phyloP scores from a whole-genome alignment of 78 protist genomes.

The Dictyostelium purpureum region DNA sequence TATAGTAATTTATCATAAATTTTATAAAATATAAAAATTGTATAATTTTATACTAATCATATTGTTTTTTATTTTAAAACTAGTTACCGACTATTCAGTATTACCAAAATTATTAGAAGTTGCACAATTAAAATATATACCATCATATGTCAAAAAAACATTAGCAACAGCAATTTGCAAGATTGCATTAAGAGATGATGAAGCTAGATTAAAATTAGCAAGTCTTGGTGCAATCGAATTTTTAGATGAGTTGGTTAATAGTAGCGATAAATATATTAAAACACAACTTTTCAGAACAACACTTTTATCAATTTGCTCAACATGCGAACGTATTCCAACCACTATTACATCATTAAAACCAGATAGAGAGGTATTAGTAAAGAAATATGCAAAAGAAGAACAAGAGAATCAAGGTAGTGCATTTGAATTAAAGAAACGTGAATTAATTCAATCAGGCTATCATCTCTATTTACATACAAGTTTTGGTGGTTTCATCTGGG shows the following conservation, averaged over 20 bases:
- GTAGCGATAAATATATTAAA: background rate
- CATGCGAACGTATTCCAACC: background rate
- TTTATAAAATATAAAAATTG: background rate
- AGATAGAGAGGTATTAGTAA: background rate
- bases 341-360: background rate
- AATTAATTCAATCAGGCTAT: slow-evolving; percentile 73
- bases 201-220: slow-evolving; percentile 36
- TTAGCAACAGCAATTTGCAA: slow-evolving; percentile 33
- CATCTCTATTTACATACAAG: slow-evolving; percentile 85
- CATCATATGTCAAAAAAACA: slow-evolving; percentile 50
- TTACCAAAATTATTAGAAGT: slow-evolving; percentile 57
- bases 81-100: slow-evolving; percentile 33
- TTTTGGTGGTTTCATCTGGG: slow-evolving; percentile 87
- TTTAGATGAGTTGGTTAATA: background rate
- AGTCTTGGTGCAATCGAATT: slow-evolving; percentile 57
- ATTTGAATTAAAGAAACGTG: slow-evolving; percentile 15
- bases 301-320: slow-evolving; percentile 15
- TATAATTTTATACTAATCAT: background rate
- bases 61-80: too few relatives aligned
- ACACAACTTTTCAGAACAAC: slow-evolving; percentile 16
- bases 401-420: background rate
- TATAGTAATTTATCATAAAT: background rate
- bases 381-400: background rate
- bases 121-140: slow-evolving; percentile 24
- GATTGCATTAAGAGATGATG: slow-evolving; percentile 52